phyloP scores from a whole-genome alignment of 75 land plant species.

The Pinus tabuliformis region DNA sequence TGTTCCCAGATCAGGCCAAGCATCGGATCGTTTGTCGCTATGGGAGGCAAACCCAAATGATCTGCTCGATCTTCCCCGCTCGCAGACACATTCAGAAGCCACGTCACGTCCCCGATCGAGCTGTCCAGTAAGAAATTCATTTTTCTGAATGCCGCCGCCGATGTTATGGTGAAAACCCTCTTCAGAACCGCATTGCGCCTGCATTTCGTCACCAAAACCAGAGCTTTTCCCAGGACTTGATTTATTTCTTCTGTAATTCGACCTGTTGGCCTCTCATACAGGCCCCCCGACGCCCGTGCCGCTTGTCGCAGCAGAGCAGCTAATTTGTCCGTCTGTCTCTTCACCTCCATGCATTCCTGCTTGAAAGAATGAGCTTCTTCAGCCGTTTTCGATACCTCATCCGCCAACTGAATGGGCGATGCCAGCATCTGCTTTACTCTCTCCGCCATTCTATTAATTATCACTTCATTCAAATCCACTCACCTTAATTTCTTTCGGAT shows the following conservation, averaged over 20 bases:
- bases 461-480: too few species aligned
- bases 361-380: conserved; percentile 21
- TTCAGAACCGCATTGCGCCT: conserved; percentile 3
- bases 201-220: conserved; percentile 51
- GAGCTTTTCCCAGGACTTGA: conserved; percentile 52
- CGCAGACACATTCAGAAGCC: conserved; percentile 75
- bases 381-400: conserved; percentile 34
- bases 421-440: conserved; percentile 30
- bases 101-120: conserved; percentile 71
- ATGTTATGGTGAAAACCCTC: conserved; percentile 15
- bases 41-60: conserved; percentile 76
- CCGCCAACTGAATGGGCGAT: conserved; percentile 44
- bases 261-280: conserved; percentile 45
- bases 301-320: conserved; percentile 39
- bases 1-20: conserved; percentile 85
- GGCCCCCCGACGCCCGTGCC: conserved; percentile 21
- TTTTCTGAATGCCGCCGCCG: conserved; percentile 34
- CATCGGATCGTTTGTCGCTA: conserved; percentile 89
- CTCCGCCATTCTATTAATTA: neutral
- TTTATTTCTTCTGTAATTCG: conserved; percentile 44
- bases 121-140: conserved; percentile 55
- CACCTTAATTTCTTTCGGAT: too few species aligned
- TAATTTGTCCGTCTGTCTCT: conserved; percentile 38
- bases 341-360: conserved; percentile 50
- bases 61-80: conserved; percentile 12